Percentiles rank a stretch among this genome's conserved stretches.
phyloP scores from a whole-genome alignment of 768 basidiomycete genomes.

The Leccinum subtestaceum region DNA sequence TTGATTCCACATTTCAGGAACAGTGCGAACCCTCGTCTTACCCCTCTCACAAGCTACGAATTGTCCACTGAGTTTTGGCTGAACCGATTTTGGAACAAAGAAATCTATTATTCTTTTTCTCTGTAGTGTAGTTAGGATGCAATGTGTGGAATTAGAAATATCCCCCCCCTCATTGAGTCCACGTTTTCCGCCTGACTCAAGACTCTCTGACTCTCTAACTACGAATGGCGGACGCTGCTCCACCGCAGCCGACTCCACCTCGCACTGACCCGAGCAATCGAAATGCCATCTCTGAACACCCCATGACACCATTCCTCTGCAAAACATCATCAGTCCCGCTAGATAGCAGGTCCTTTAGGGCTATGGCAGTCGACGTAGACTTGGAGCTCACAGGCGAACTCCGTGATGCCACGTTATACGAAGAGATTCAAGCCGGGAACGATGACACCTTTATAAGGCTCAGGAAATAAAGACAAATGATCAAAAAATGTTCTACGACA shows the following conservation, averaged over 20 bases:
- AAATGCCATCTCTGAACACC: not conserved
- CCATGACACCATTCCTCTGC: not conserved
- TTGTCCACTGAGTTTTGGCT: not conserved
- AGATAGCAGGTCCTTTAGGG: not conserved
- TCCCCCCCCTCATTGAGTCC: too few species aligned
- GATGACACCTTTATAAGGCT: not conserved
- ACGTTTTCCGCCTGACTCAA: too few species aligned
- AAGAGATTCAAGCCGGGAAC: not conserved
- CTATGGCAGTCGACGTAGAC: not conserved
- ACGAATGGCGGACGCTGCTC: not conserved
- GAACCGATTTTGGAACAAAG: not conserved
- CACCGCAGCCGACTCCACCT: not conserved
- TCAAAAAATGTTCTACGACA: not conserved
- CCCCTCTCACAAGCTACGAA: not conserved
- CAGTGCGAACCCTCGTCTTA: not conserved
- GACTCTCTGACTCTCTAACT: too few species aligned
- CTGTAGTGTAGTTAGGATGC: too few species aligned
- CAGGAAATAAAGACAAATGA: not conserved
- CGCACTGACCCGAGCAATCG: not conserved
- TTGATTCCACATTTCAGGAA: not conserved
- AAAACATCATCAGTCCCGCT: not conserved
- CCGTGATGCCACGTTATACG: not conserved
- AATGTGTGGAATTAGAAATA: too few species aligned
- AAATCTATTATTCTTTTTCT: not conserved
- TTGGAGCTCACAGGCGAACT: not conserved